Evolutionary conservation across 306 rosid species (phyloP).

Genomic region (Dryas drummondii): DNA sequence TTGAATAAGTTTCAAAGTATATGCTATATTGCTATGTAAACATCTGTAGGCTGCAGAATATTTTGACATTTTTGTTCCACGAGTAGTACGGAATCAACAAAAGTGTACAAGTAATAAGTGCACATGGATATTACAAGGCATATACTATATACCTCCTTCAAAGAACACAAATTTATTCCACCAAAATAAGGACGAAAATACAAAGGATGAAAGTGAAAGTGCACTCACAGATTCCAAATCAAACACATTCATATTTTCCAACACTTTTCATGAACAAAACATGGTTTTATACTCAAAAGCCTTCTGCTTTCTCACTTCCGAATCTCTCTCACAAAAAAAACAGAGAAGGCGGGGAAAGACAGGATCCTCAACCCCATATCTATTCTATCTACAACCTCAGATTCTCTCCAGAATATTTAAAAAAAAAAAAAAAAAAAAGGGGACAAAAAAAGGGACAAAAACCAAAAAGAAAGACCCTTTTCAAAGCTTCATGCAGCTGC

Average conservation of each 20-base stretch:
- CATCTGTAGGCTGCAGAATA: neutral
- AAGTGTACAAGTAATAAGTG: neutral
- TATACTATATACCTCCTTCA: neutral
- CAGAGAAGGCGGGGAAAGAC: constrained; percentile 29
- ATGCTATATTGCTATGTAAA: neutral
- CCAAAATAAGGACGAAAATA: neutral
- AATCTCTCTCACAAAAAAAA: constrained; percentile 3
- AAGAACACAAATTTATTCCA: neutral
- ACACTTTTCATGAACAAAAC: constrained; percentile 22
- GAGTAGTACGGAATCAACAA: neutral
- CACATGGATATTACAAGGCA: neutral
- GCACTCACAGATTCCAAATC: neutral
- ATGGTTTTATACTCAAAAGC: neutral
- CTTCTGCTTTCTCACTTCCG: constrained; percentile 42
- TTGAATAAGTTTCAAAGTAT: constrained; percentile 22
- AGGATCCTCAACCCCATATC: constrained; percentile 21
- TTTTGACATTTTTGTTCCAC: neutral
- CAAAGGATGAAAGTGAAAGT: neutral
- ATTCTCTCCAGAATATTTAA: constrained; percentile 3
- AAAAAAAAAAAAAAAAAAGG: neutral
- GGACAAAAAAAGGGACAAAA: neutral
- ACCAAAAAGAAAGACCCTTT: neutral
- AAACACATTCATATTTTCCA: constrained; percentile 8
- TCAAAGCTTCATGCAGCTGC: constrained; percentile 19
- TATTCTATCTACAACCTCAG: constrained; percentile 33